phyloP scores from a whole-genome alignment of 1,284 basidiomycete genomes.

The Leccinum laetum region DNA sequence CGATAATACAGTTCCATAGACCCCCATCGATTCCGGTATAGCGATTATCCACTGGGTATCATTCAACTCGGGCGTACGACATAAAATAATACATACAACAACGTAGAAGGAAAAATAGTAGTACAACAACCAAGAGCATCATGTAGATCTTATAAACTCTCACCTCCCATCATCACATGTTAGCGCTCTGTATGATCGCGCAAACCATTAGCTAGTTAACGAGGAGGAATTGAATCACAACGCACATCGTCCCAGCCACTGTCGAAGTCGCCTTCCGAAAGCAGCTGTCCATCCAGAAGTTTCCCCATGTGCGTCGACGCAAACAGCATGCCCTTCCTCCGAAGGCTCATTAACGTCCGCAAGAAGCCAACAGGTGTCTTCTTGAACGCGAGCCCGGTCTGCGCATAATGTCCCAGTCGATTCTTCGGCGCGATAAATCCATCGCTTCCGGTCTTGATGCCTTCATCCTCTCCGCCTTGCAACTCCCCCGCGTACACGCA shows the following conservation, averaged over 20 bases:
- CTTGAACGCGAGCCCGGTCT: background rate
- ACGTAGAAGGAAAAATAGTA: background rate
- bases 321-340: conserved; percentile 44
- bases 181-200: background rate
- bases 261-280: conserved; percentile 29
- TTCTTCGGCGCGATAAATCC: background rate
- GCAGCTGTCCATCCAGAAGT: conserved; percentile 34
- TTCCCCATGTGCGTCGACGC: conserved; percentile 42
- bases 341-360: conserved; percentile 33
- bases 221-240: background rate
- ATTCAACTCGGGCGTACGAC: no score
- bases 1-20: no score
- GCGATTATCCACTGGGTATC: no score
- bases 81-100: background rate
- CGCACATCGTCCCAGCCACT: conserved; percentile 3
- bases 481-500: conserved; percentile 30
- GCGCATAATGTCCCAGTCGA: background rate
- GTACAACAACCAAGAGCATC: background rate
- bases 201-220: background rate
- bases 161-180: background rate
- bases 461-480: background rate
- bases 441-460: conserved; percentile 24
- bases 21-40: no score
- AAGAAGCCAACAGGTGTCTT: conserved; percentile 17
- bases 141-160: background rate